Evolutionary conservation across 208 protist species (phyloP).

Genomic region (Phytomonas serpens): DNA sequence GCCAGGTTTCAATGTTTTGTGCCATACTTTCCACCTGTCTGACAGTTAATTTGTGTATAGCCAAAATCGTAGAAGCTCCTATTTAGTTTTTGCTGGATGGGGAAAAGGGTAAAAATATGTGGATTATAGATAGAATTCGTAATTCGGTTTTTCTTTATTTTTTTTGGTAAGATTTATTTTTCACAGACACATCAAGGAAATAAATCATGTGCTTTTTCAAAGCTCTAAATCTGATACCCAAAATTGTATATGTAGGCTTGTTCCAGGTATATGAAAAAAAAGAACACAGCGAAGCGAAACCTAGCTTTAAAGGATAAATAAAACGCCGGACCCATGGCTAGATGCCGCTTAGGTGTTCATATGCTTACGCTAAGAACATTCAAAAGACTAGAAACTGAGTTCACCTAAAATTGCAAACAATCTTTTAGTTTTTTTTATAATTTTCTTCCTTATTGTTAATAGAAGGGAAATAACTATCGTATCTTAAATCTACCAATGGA

Average conservation of each 20-base stretch:
- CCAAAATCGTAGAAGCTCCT: background rate
- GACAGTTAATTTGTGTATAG: background rate
- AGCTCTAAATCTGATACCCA: constrained; percentile 10
- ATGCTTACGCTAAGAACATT: background rate
- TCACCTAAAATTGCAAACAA: constrained; percentile 8
- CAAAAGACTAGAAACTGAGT: constrained; percentile 4
- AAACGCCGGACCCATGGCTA: background rate
- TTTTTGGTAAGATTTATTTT: background rate
- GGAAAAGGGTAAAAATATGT: background rate
- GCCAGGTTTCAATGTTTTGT: constrained; percentile 72
- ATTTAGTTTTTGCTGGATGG: background rate
- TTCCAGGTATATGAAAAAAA: constrained; percentile 10
- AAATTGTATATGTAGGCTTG: constrained; percentile 9
- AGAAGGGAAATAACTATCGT: constrained; percentile 9
- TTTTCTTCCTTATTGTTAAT: background rate
- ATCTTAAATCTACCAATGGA: constrained; percentile 8
- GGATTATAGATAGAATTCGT: background rate
- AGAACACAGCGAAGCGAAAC: constrained; percentile 12
- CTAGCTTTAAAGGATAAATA: background rate
- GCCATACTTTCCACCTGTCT: constrained; percentile 16
- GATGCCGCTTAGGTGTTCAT: background rate
- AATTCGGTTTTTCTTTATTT: background rate
- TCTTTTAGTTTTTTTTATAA: constrained; percentile 11
- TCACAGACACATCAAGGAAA: background rate
- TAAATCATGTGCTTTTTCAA: background rate